Conservation (phyloP, 129 eudicot genomes). For the Tagetes erecta region DNA sequence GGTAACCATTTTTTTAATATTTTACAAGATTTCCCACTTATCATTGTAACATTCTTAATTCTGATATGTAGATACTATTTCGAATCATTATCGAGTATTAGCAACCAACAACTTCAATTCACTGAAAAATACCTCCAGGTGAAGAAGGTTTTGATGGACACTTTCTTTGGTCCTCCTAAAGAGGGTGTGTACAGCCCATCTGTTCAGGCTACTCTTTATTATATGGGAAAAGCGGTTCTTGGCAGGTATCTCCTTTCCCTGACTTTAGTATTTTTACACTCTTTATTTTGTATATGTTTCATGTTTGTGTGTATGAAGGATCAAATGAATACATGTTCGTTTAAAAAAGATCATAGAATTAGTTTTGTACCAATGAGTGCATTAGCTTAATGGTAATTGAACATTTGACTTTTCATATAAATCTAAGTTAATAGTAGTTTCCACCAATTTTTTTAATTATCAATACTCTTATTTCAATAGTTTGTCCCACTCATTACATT, state of each 20-base stretch:
- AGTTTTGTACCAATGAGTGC: too few species aligned
- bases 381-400: too few species aligned
- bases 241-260: conserved; percentile 48
- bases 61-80: conserved; percentile 62
- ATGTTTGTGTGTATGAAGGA: neutral
- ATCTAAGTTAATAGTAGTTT: too few species aligned
- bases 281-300: neutral
- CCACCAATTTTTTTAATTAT: too few species aligned
- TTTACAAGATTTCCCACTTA: neutral
- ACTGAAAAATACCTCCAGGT: conserved; percentile 62
- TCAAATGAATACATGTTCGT: too few species aligned
- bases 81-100: conserved; percentile 61
- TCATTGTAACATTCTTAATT: neutral
- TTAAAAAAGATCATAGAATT: too few species aligned
- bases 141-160: conserved; percentile 61
- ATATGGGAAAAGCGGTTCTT: conserved; percentile 91
- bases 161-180: conserved; percentile 88
- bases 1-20: conserved; percentile 38
- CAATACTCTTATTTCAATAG: too few species aligned
- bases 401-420: too few species aligned
- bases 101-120: conserved; percentile 51
- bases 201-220: conserved; percentile 89
- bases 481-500: too few species aligned
- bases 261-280: neutral
- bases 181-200: conserved; percentile 97